Percentiles rank a stretch among this genome's conserved stretches.
Evolutionary conservation across 768 basidiomycete species (phyloP).

Genomic region (Pleurotus ostreatus): DNA sequence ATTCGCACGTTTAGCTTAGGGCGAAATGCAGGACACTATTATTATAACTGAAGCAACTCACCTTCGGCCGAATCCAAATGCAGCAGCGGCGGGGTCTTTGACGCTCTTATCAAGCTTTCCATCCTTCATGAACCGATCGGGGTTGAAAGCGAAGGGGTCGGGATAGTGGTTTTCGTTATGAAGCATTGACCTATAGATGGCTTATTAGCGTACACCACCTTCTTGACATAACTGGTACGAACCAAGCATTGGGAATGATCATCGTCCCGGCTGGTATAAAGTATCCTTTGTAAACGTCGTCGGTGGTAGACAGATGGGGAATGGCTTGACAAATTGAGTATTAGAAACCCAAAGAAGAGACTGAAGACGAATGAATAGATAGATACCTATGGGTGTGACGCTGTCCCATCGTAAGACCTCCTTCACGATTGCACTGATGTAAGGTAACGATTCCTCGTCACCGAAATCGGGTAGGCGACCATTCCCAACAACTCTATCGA

Average conservation of each 20-base stretch:
- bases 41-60: not conserved
- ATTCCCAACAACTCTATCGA: conserved; percentile 24
- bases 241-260: conserved; percentile 28
- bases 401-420: conserved; percentile 28
- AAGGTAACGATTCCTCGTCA: conserved; percentile 24
- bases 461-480: conserved; percentile 25
- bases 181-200: conserved; percentile 9
- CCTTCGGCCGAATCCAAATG: conserved; percentile 6
- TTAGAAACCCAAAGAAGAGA: not conserved
- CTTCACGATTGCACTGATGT: conserved; percentile 26
- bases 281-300: conserved; percentile 32
- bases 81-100: conserved; percentile 2
- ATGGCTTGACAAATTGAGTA: conserved; percentile 16
- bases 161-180: conserved; percentile 13
- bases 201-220: not conserved
- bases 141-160: conserved; percentile 16
- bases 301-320: conserved; percentile 23
- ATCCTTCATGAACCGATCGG: conserved; percentile 18
- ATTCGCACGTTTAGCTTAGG: not conserved
- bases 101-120: conserved; percentile 12
- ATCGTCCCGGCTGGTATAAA: conserved; percentile 27
- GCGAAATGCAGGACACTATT: not conserved
- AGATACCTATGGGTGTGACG: conserved; percentile 22
- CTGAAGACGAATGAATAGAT: not conserved
- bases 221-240: not conserved